phyloP scores from a whole-genome alignment of 208 protist species.

The Herpetomonas muscarum region DNA sequence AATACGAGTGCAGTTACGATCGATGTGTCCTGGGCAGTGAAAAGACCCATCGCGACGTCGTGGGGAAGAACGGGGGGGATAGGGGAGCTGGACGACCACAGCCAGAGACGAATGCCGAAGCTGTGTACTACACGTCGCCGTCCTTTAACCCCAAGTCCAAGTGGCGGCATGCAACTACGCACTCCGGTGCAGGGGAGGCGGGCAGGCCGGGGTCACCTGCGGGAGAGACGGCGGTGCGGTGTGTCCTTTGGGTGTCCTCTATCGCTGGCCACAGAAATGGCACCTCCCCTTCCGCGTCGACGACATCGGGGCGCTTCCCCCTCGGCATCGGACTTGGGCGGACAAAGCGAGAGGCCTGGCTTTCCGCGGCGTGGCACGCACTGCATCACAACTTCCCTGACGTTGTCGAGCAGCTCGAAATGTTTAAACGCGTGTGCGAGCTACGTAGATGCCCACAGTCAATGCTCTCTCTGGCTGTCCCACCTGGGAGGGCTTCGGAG shows the following conservation, averaged over 20 bases:
- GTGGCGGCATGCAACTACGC: too few relatives aligned
- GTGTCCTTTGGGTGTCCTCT: too few relatives aligned
- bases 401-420: slow-evolving; percentile 35
- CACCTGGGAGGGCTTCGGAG: not conserved
- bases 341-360: slow-evolving; percentile 49
- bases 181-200: too few relatives aligned
- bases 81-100: too few relatives aligned
- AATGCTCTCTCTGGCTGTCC: slow-evolving; percentile 5
- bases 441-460: slow-evolving; percentile 12
- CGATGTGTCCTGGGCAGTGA: not conserved
- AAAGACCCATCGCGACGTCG: too few relatives aligned
- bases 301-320: slow-evolving; percentile 9
- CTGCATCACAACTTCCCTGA: slow-evolving; percentile 48
- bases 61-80: too few relatives aligned
- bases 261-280: too few relatives aligned
- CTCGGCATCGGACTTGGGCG: slow-evolving; percentile 49
- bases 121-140: not conserved
- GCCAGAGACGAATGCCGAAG: not conserved
- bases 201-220: too few relatives aligned
- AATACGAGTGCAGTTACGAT: slow-evolving; percentile 52
- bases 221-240: too few relatives aligned
- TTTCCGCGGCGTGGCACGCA: slow-evolving; percentile 43
- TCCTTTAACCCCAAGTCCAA: not conserved
- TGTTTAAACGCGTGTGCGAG: slow-evolving; percentile 23
- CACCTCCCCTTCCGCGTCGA: not conserved